phyloP scores from a whole-genome alignment of 208 protist species.

The Crithidia fasciculata region DNA sequence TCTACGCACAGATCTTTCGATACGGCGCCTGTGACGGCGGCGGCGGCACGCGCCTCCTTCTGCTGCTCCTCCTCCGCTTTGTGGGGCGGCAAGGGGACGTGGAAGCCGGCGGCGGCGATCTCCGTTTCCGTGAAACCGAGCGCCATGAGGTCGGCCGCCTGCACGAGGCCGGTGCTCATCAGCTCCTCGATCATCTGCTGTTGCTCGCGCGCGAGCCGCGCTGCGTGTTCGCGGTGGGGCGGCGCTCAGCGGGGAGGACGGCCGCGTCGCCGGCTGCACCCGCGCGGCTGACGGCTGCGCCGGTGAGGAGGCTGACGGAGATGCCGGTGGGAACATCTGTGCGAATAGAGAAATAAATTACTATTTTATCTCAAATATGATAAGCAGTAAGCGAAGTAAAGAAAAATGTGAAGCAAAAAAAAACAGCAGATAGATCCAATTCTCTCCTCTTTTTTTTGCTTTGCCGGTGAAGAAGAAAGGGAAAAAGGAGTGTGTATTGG shows the following conservation, averaged over 20 bases:
- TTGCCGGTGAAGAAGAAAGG: too few relatives aligned
- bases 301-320: not conserved
- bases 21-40: not conserved
- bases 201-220: conserved; percentile 19
- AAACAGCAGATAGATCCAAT: too few relatives aligned
- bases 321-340: not conserved
- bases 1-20: not conserved
- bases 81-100: not conserved
- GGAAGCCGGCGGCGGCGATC: conserved; percentile 17
- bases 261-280: not conserved
- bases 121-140: conserved; percentile 44
- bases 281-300: not conserved
- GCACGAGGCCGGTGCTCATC: conserved; percentile 30
- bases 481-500: too few relatives aligned
- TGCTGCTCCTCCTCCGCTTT: not conserved
- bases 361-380: too few relatives aligned
- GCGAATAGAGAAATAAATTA: not conserved
- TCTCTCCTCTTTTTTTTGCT: too few relatives aligned
- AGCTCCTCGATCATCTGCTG: conserved; percentile 44
- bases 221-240: not conserved
- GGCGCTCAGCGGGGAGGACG: not conserved
- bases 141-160: conserved; percentile 30
- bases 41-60: not conserved
- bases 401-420: too few relatives aligned
- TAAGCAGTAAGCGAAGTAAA: too few relatives aligned